Evolutionary conservation across 176 grass and related monocot species (phyloP).

Genomic region (Melocanna baccifera): DNA sequence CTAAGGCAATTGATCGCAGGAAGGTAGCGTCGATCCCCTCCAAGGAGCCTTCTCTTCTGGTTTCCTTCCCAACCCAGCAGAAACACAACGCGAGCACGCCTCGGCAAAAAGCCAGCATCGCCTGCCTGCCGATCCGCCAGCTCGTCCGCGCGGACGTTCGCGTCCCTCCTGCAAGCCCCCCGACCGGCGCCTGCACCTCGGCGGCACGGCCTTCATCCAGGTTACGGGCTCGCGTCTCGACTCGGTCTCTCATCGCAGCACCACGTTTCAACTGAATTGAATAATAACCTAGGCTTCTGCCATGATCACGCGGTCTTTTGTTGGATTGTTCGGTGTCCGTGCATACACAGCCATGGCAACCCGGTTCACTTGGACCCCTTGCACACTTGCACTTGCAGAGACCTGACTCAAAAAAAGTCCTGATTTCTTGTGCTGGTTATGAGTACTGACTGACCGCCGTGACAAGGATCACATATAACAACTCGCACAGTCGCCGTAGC

Average conservation of each 20-base stretch:
- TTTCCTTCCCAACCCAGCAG: no score
- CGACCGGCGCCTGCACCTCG: no score
- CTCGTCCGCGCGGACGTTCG: no score
- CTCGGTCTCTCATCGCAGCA: neutral
- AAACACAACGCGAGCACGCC: no score
- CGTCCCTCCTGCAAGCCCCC: neutral
- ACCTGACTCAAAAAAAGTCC: neutral
- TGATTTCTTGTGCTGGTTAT: neutral
- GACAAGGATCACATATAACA: neutral
- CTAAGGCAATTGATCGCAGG: no score
- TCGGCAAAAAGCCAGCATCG: no score
- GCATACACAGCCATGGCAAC: neutral
- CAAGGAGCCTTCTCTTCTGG: no score
- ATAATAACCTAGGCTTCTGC: neutral
- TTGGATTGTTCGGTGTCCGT: neutral
- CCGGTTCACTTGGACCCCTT: neutral
- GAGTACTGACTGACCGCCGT: neutral
- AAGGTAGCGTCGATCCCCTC: no score
- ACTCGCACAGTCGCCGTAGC: neutral
- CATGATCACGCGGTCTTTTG: neutral
- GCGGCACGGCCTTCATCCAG: neutral
- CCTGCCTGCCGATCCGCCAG: no score
- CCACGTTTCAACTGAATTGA: neutral
- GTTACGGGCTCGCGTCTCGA: neutral
- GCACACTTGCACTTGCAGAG: neutral